A percentile compares a stretch with the other conserved stretches of the same genome.
Conservation (phyloP, 1,139 yeast species). For the Pichia cactophila region DNA sequence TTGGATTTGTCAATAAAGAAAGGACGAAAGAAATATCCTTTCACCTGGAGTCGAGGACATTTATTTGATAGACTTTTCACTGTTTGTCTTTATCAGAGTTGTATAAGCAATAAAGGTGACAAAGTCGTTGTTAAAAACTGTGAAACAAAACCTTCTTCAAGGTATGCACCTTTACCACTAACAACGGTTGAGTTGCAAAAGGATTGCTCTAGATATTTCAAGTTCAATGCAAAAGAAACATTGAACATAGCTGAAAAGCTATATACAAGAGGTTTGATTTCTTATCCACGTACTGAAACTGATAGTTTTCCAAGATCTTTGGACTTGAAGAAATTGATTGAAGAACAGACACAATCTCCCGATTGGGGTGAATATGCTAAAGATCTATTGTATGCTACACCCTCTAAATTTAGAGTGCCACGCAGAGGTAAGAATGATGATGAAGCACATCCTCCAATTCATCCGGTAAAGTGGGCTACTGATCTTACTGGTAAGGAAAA, state of each 20-base stretch:
- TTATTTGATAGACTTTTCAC: conserved; percentile 69
- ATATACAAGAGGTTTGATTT: conserved; percentile 77
- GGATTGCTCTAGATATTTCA: conserved; percentile 67
- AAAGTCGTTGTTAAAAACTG: conserved; percentile 47
- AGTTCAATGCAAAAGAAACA: conserved; percentile 74
- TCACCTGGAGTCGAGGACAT: conserved; percentile 63
- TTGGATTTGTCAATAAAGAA: conserved; percentile 47
- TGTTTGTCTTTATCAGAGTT: conserved; percentile 55
- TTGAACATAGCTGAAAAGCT: conserved; percentile 80
- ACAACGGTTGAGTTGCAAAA: conserved; percentile 96
- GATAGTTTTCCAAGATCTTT: conserved; percentile 73
- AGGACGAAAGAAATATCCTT: conserved; percentile 32
- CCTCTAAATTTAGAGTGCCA: conserved; percentile 45
- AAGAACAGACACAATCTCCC: conserved; percentile 46
- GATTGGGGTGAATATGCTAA: conserved; percentile 45
- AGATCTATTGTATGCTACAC: conserved; percentile 27
- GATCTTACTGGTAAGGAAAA: conserved; percentile 54
- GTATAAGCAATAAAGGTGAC: conserved; percentile 37
- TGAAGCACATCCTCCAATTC: conserved; percentile 98
- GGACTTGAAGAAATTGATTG: conserved; percentile 56
- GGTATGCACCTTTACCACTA: conserved; percentile 79
- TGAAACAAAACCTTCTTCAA: conserved; percentile 57
- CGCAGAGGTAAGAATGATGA: conserved; percentile 80
- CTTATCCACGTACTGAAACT: conserved; percentile 97
- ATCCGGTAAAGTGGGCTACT: conserved; percentile 60